Percentiles rank a stretch among this genome's conserved stretches.
Evolutionary conservation across 306 rosid genomes (phyloP).

Genomic region (Ammopiptanthus mongolicus): DNA sequence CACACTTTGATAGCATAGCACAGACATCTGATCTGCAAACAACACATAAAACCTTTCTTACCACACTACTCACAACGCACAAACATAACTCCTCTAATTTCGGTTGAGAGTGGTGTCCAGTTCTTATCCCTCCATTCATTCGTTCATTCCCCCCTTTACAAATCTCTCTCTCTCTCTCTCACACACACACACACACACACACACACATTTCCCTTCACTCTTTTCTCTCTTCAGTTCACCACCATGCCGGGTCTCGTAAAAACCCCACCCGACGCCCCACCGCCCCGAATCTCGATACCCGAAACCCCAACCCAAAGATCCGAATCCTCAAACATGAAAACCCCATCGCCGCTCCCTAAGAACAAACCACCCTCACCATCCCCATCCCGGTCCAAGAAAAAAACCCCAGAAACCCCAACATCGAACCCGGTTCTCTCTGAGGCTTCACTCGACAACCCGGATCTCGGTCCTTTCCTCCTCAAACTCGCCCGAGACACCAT

Average conservation of each 20-base stretch:
- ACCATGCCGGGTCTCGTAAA: conserved; percentile 89
- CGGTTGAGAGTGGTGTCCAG: conserved; percentile 36
- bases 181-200: neutral
- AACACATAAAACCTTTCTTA: too few species aligned
- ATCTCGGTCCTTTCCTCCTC: conserved; percentile 96
- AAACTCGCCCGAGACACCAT: conserved; percentile 87
- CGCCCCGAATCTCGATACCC: conserved; percentile 61
- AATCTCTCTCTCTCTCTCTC: too few species aligned
- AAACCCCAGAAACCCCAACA: conserved; percentile 51
- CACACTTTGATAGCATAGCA: conserved; percentile 40
- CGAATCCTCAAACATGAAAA: conserved; percentile 32
- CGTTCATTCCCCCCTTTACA: neutral
- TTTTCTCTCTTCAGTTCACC: neutral
- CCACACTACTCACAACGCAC: too few species aligned
- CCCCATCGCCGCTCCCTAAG: conserved; percentile 70
- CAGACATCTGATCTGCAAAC: conserved; percentile 37
- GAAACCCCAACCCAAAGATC: conserved; percentile 51
- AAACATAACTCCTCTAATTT: neutral
- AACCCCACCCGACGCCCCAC: conserved; percentile 61
- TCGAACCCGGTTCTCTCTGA: conserved; percentile 44
- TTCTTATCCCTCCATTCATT: conserved; percentile 27
- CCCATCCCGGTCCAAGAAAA: conserved; percentile 72
- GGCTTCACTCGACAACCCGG: conserved; percentile 88
- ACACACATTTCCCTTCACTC: neutral
- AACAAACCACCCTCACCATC: conserved; percentile 80